Evolutionary conservation across 169 alveolate species (phyloP), one percentile per base, ranked within the genome.

Genomic region (Theileria parva): DNA sequence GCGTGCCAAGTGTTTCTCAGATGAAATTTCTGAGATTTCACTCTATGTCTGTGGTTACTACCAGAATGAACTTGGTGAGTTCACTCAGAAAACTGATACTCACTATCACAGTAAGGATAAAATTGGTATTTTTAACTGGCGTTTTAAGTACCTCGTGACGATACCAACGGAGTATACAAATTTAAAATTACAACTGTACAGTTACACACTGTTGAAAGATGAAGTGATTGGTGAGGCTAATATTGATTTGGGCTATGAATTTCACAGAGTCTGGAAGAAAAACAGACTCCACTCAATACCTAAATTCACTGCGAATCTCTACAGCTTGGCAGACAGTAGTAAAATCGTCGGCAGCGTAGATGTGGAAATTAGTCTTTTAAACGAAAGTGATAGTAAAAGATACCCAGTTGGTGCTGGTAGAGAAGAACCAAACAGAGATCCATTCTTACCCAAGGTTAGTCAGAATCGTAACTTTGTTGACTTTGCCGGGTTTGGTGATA

Each of bases 31-130:
- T 0, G 85, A 95, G 17, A 71, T 95, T 15, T 93, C 97, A 51
- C 65, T 95, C 21, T 93, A 92, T 75, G 97, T 95, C 19, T 84
- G 97, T 34, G 95, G 96, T 0, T 85, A 87, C 13, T 93, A 83
- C 78, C 91, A 86, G 21, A 80, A 83, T 37, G 98, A 94, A 48
- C 95, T 94, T 68, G 65, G 68, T 19, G 94, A 88, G 19, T 81
- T 77, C 7, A 80, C 89, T 44, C 86, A 85, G 66, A 93, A 91
- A 6, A 95, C 98, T 25, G 98, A 95, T 74, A 91, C 94, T 4
- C 98, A 95, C 73, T 94, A 94, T 89, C 94, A 95, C 80, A 90
- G 96, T 70, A 93, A 91, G 70, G 97, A 95, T 65, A 97, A 97
- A 15, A 89, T 94, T 1, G 98, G 93, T 1, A 78, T 86, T 50